Conservation (phyloP, 2,329 filamentous ascomycete genomes). For the Scedosporium dehoogii region DNA sequence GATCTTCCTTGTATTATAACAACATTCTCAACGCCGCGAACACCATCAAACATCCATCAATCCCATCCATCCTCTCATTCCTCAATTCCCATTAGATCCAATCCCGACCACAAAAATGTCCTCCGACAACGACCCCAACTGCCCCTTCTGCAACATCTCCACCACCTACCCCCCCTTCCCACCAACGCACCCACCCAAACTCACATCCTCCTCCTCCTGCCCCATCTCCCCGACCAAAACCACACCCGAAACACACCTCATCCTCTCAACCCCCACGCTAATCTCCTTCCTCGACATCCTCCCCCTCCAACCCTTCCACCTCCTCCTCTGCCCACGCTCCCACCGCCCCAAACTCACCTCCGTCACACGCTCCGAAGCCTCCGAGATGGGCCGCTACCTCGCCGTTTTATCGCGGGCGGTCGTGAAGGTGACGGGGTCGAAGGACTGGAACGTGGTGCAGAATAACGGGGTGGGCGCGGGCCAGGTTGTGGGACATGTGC, state of each 20-base stretch:
- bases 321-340: slow-evolving; percentile 67
- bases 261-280: slow-evolving; percentile 68
- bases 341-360: slow-evolving; percentile 74
- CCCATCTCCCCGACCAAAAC: slow-evolving; percentile 23
- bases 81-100: slow-evolving; percentile 19
- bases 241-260: slow-evolving; percentile 45
- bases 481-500: slow-evolving; percentile 86
- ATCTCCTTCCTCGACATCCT: slow-evolving; percentile 91
- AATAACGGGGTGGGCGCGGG: slow-evolving; percentile 87
- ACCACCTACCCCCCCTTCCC: slow-evolving; percentile 36
- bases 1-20: too few relatives aligned
- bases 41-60: too few relatives aligned
- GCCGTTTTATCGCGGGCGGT: slow-evolving; percentile 65
- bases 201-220: slow-evolving; percentile 17
- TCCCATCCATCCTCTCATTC: neutral
- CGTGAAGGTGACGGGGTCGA: slow-evolving; percentile 56
- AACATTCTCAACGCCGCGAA: too few relatives aligned
- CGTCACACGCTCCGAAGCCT: slow-evolving; percentile 51
- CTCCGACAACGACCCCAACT: slow-evolving; percentile 23
- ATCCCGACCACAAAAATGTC: slow-evolving; percentile 21
- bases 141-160: slow-evolving; percentile 55
- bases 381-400: slow-evolving; percentile 57
- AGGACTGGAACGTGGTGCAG: slow-evolving; percentile 93
- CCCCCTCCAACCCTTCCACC: slow-evolving; percentile 73
- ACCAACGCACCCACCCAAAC: slow-evolving; percentile 29